These are phyloP conservation scores for Amylostereum areolatum DNA, from an alignment of 1,284 basidiomycete genomes.

Conservation along the genomic window DNA sequence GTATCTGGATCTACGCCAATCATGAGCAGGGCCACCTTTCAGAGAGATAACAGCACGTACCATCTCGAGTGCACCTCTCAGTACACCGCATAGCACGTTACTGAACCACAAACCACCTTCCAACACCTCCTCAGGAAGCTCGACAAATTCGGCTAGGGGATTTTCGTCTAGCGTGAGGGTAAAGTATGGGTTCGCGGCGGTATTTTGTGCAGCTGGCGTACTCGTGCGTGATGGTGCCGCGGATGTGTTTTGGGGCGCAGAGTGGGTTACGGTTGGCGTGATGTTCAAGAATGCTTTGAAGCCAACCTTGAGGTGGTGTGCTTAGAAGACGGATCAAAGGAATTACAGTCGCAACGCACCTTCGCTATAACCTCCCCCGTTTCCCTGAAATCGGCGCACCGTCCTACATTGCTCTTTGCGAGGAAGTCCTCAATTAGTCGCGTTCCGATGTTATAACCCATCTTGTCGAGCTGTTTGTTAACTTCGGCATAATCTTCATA, in stretches of 20 bases:
- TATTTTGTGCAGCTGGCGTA: slow-evolving; percentile 20
- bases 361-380: slow-evolving; percentile 92
- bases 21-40: slow-evolving; percentile 2
- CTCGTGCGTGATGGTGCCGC: slow-evolving; percentile 32
- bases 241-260: slow-evolving; percentile 32
- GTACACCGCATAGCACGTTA: slow-evolving; percentile 91
- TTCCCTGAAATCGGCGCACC: slow-evolving; percentile 89
- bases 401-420: slow-evolving; percentile 79
- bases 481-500: slow-evolving; percentile 96
- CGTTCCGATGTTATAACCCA: slow-evolving; percentile 99
- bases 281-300: slow-evolving; percentile 98
- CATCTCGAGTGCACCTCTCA: slow-evolving; percentile 96
- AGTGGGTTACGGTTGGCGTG: slow-evolving; percentile 77
- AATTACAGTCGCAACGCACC: slow-evolving; percentile 48
- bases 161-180: slow-evolving; percentile 92
- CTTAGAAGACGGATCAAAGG: neutral
- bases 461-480: slow-evolving; percentile 80
- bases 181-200: slow-evolving; percentile 54
- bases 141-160: slow-evolving; percentile 95
- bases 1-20: slow-evolving; percentile 86
- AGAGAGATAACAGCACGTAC: slow-evolving; percentile 39
- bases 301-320: slow-evolving; percentile 63
- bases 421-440: slow-evolving; percentile 97
- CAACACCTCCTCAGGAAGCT: slow-evolving; percentile 88
- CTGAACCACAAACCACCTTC: slow-evolving; percentile 95